Base-by-base conservation (phyloP, 2,329 filamentous ascomycete species). In the Didymella glomerata region DNA sequence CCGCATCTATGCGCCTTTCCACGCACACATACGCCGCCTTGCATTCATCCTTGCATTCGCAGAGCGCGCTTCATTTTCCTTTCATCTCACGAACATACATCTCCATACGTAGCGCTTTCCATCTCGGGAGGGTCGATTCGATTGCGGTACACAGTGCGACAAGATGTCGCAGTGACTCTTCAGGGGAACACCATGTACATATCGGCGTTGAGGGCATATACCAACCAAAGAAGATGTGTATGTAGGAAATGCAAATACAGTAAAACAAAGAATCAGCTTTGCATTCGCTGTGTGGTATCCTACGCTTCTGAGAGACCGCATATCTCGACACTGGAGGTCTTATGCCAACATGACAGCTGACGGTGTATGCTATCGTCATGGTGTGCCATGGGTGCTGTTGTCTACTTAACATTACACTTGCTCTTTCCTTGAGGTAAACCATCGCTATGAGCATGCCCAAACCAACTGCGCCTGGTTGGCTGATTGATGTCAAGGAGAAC, bases 61-160 rank as follows among this genome's bases (percentile, higher is more conserved):
- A 34, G 55, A 11, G 42, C n/a, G 28, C 9, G 32, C 5, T 9
- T 10, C 40, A 2, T 22, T 48, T 51, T 30, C 16, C 3, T 49
- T 53, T 34, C 44, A 45, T 25, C 27, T 48, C 16, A 58, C 49
- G 49, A 58, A 53, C 28, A 48, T 49, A 58, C 38, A 58, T 42
- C 28, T 49, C 36, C 27, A 44, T 45, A 57, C 44, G 54, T 45
- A 40, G 44, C 55, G 30, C n/a, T n/a, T n/a, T n/a, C n/a, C n/a
- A 25, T 20, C 11, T 34, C 30, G 34, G 44, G 44, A 3, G 54
- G 22, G 22, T 41, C 7, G 5, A 28, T 6, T 8, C 2, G 27
- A 2, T 16, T 18, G 41, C n/a, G 11, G 20, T 14, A 41, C 27
- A 42, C n/a, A 50, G 30, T 32, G 42, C 10, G 40, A 18, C 34